A percentile compares a stretch with the other conserved stretches of the same genome.
phyloP scores from a whole-genome alignment of 75 land plant species.

The Pseudotsuga menziesii region DNA sequence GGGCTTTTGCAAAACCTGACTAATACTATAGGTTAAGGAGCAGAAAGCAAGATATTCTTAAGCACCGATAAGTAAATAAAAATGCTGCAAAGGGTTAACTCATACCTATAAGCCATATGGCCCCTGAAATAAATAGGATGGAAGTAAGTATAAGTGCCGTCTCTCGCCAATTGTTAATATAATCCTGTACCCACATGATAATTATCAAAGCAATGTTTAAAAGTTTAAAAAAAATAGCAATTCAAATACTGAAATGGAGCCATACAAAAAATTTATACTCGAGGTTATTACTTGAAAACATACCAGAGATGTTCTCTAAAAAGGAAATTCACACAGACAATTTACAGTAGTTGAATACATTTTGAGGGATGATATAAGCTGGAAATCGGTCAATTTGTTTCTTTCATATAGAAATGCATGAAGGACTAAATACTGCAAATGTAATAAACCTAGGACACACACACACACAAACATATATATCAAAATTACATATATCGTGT shows the following conservation, averaged over 20 bases:
- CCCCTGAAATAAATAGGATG: constrained; percentile 75
- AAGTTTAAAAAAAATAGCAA: background rate
- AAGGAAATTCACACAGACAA: background rate
- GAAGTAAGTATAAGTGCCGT: constrained; percentile 82
- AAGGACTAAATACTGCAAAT: too few relatives aligned
- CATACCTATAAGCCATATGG: constrained; percentile 74
- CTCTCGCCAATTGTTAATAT: constrained; percentile 79
- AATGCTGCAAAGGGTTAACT: too few relatives aligned
- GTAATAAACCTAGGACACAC: too few relatives aligned
- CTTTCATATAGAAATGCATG: background rate
- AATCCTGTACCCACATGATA: constrained; percentile 50
- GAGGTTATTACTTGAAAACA: background rate
- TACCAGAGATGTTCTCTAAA: background rate
- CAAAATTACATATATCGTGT: too few relatives aligned
- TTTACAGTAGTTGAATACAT: too few relatives aligned
- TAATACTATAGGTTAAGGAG: too few relatives aligned
- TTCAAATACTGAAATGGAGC: background rate
- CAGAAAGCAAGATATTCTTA: too few relatives aligned
- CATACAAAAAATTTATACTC: background rate
- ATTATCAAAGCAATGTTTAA: background rate
- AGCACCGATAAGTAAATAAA: too few relatives aligned
- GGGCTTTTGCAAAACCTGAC: too few relatives aligned
- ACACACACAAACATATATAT: too few relatives aligned
- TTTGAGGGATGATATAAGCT: background rate
- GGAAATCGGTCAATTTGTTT: background rate